A percentile compares a stretch with the other conserved stretches of the same genome.
Conservation (phyloP, 2,329 filamentous ascomycete species). For the Diaporthe humulicola region DNA sequence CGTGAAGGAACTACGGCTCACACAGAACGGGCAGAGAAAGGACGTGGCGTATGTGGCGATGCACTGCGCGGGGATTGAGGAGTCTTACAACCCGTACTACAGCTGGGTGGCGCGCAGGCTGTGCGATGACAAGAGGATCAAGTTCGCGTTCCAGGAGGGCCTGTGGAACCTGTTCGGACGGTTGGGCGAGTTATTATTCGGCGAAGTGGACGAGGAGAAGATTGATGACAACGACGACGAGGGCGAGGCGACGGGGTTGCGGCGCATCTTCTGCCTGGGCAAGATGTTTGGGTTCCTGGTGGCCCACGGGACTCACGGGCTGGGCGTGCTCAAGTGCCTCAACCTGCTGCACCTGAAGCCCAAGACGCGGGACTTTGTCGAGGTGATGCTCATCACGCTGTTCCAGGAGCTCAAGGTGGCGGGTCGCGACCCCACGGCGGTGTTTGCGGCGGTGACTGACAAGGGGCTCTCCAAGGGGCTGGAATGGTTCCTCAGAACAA, state of each 20-base stretch:
- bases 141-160: slow-evolving; percentile 88
- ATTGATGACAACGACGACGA: slow-evolving; percentile 68
- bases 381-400: slow-evolving; percentile 82
- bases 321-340: slow-evolving; percentile 74
- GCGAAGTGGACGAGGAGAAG: slow-evolving; percentile 67
- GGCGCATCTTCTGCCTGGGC: slow-evolving; percentile 65
- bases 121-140: slow-evolving; percentile 80
- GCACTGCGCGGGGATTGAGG: slow-evolving; percentile 87
- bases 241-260: slow-evolving; percentile 61
- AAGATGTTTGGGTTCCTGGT: slow-evolving; percentile 68
- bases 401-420: slow-evolving; percentile 70
- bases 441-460: slow-evolving; percentile 75
- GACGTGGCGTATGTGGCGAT: slow-evolving; percentile 91
- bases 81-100: slow-evolving; percentile 93
- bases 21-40: slow-evolving; percentile 81
- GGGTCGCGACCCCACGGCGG: slow-evolving; percentile 63
- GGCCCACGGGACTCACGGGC: slow-evolving; percentile 57
- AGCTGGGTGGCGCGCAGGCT: slow-evolving; percentile 85
- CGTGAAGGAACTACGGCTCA: slow-evolving; percentile 85
- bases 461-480: slow-evolving; percentile 79
- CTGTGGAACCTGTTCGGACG: slow-evolving; percentile 88
- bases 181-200: slow-evolving; percentile 84
- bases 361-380: slow-evolving; percentile 83
- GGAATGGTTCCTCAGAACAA: slow-evolving; percentile 83
- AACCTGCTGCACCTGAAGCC: slow-evolving; percentile 83